A percentile compares a stretch with the other conserved stretches of the same genome.
phyloP scores from a whole-genome alignment of 805 yeast genomes.

The Lachancea sp. region DNA sequence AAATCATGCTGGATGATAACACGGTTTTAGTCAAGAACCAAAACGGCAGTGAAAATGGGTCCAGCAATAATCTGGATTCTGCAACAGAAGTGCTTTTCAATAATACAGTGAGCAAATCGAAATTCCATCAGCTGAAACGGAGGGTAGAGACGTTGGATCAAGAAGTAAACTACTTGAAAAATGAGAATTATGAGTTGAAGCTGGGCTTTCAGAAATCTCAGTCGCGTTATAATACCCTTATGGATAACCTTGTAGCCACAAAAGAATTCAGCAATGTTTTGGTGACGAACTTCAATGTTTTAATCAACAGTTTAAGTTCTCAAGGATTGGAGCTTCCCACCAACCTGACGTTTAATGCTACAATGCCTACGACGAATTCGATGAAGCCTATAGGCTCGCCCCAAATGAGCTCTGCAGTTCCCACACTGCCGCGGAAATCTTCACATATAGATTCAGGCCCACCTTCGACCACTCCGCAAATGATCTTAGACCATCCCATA shows the following conservation, averaged over 20 bases:
- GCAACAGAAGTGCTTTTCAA: conserved; percentile 18
- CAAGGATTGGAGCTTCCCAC: conserved; percentile 66
- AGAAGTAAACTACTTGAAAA: conserved; percentile 21
- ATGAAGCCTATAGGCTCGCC: conserved; percentile 5
- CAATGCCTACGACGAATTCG: conserved; percentile 5
- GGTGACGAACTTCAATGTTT: conserved; percentile 43
- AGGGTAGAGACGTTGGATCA: conserved; percentile 32
- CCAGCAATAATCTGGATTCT: conserved; percentile 9
- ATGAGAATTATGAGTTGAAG: conserved; percentile 22
- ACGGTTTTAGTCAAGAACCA: conserved; percentile 24
- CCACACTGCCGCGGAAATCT: conserved; percentile 2
- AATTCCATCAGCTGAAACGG: conserved; percentile 29
- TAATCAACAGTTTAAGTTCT: conserved; percentile 45
- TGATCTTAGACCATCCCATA: conserved; percentile 7
- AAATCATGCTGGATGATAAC: conserved; percentile 27
- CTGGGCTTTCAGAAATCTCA: conserved; percentile 40
- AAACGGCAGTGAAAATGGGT: conserved; percentile 11
- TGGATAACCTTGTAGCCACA: conserved; percentile 53
- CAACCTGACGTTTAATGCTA: conserved; percentile 41
- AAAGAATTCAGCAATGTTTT: conserved; percentile 53
- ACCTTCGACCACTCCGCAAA: conserved; percentile 4
- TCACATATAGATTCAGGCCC: conserved; percentile 3
- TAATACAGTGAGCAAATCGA: conserved; percentile 23
- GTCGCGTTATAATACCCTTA: conserved; percentile 55
- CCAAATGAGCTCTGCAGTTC: conserved; percentile 11